phyloP scores from a whole-genome alignment of 1,139 yeast species.

The Meyerozyma sp. region DNA sequence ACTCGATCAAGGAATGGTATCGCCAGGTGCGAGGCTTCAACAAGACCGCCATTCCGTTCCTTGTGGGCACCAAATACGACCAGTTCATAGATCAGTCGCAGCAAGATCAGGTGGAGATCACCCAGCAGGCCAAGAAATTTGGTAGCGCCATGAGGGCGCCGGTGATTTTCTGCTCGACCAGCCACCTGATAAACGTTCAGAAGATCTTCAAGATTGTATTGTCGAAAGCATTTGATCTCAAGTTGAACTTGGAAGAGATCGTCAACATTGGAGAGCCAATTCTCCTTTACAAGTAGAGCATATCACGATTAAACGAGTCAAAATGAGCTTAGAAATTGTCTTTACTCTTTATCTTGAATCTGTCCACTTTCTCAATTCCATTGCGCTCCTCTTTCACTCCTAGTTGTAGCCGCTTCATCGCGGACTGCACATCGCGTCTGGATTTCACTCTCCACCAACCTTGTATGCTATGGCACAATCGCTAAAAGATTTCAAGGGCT shows the following conservation, averaged over 20 bases:
- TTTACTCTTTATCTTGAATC: background rate
- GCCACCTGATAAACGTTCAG: conserved; percentile 90
- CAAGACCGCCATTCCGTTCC: conserved; percentile 84
- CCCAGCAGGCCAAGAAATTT: conserved; percentile 79
- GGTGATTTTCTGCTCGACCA: conserved; percentile 84
- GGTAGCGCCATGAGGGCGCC: conserved; percentile 93
- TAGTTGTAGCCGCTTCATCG: too few species aligned
- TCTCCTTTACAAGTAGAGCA: conserved; percentile 51
- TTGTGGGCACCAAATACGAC: conserved; percentile 94
- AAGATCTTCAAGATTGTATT: conserved; percentile 89
- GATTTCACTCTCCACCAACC: background rate
- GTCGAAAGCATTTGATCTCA: conserved; percentile 87
- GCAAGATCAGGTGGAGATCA: conserved; percentile 80
- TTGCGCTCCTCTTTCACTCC: background rate
- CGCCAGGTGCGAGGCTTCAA: conserved; percentile 89
- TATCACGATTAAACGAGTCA: background rate
- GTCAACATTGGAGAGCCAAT: conserved; percentile 85
- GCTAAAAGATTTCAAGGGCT: background rate
- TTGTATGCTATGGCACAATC: background rate
- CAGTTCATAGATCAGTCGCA: conserved; percentile 73
- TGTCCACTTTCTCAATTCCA: background rate
- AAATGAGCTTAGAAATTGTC: background rate
- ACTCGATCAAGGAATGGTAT: conserved; percentile 91
- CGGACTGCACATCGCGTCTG: background rate
- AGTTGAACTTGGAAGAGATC: conserved; percentile 79